Evolutionary conservation across 2,329 filamentous ascomycete genomes (phyloP).

Genomic region (Aspergillus sojae): DNA sequence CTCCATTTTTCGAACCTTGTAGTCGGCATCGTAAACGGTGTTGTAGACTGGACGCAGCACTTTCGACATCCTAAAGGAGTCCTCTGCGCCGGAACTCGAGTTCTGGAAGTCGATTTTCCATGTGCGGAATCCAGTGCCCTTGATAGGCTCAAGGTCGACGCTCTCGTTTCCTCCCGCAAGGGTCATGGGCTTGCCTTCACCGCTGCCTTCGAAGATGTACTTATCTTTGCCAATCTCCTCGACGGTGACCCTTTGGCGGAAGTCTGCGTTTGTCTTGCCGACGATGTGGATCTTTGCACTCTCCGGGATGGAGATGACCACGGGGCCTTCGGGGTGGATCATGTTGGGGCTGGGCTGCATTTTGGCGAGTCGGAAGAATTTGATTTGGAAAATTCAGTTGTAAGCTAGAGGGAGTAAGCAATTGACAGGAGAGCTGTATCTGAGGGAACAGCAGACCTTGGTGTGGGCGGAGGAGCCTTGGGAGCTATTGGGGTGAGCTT

Average conservation of each 20-base stretch:
- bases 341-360: constrained; percentile 2
- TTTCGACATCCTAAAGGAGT: not conserved
- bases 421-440: not conserved
- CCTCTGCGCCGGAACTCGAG: not conserved
- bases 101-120: constrained; percentile 6
- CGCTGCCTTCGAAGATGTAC: constrained; percentile 4
- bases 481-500: not conserved
- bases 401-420: too few relatives aligned
- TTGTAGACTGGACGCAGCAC: constrained; percentile 1
- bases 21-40: not conserved
- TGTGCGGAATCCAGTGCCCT: not conserved
- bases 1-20: not conserved
- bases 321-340: not conserved
- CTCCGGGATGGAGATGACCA: not conserved
- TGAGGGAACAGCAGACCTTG: not conserved
- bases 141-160: not conserved
- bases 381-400: not conserved
- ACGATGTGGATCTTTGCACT: not conserved
- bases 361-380: not conserved
- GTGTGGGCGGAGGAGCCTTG: not conserved
- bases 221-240: not conserved
- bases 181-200: not conserved
- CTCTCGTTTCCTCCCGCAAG: not conserved
- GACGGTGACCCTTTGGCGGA: constrained; percentile 4
- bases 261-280: constrained; percentile 2